Evolutionary conservation across 106 monocot species (phyloP).

Genomic region (Acanthochlamys bracteata): DNA sequence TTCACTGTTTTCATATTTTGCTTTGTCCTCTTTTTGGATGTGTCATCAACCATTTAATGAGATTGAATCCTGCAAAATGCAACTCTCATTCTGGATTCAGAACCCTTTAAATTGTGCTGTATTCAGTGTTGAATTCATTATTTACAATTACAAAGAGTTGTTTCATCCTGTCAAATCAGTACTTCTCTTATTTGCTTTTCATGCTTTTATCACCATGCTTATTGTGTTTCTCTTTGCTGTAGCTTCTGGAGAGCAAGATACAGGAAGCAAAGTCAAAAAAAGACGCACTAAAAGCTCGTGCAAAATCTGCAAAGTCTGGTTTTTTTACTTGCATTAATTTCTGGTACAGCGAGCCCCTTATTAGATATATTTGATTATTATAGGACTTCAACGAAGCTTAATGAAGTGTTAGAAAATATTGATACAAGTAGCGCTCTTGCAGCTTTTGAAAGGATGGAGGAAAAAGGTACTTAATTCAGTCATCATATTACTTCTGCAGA

Average conservation of each 20-base stretch:
- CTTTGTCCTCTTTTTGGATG: too few species aligned
- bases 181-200: too few species aligned
- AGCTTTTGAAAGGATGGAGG: conserved; percentile 99
- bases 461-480: conserved; percentile 56
- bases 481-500: too few species aligned
- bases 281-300: conserved; percentile 95
- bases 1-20: too few species aligned
- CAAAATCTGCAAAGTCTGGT: conserved; percentile 88
- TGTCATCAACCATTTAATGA: too few species aligned
- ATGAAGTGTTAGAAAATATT: conserved; percentile 93
- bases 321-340: conserved; percentile 5
- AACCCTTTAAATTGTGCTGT: too few species aligned
- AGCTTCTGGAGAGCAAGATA: conserved; percentile 99
- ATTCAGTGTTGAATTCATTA: too few species aligned
- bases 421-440: conserved; percentile 94
- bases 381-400: conserved; percentile 95
- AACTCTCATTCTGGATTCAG: too few species aligned
- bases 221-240: neutral
- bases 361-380: conserved; percentile 8
- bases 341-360: neutral
- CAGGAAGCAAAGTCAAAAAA: conserved; percentile 94
- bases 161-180: too few species aligned
- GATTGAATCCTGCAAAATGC: too few species aligned
- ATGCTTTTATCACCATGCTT: too few species aligned
- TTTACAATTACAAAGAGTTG: too few species aligned